Base-by-base conservation (phyloP, 2,329 filamentous ascomycete genomes). In the Pseudocercospora macadamiae region DNA sequence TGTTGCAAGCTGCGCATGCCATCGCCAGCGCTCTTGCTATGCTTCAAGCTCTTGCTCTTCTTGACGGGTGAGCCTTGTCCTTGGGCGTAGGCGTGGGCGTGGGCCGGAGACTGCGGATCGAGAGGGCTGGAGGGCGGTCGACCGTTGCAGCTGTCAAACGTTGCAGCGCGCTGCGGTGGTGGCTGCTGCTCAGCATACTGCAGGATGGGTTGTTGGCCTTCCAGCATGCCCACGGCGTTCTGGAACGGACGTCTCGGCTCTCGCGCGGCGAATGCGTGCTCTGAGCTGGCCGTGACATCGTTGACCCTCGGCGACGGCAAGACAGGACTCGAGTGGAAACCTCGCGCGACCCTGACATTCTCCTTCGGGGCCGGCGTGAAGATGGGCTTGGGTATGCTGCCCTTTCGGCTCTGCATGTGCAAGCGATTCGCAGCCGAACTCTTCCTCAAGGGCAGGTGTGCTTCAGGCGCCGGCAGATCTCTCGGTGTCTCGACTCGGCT, bases 401-500 rank as follows among this genome's bases (percentile, higher is more conserved):
- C 66, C 51, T 63, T 68, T 54, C 59, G 64, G 28, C 59, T 60
- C 60, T 67, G 69, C 55, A 79, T 71, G 26, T 67, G 69, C 55
- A 79, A 71, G 26, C 75, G 72, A 21, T 54, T 57, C 55, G 59
- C 57, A 16, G 78, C 73, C 1, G 77, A 75, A 28, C 74, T 71
- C 61, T 76, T 75, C 21, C 77, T 73, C 10, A 75, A 68, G 21
- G 73, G 69, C 19, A 76, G 71, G 56, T 79, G 75, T 34, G 77
- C 77, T 51, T 75, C 75, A 25, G 76, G 75, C 8, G 62, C 55
- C 23, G 66, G 67, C 19, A 71, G 88, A 44, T 88, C 90, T 73
- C 90, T 92, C 70, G 95, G 90, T 75, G 93, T 92, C 74, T 88
- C 87, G 26, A 55, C 45, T 55, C 44, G 57, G 60, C 44, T 53